Evolutionary conservation across 2,329 filamentous ascomycete genomes (phyloP).

Genomic region (Didymella keratinophila): DNA sequence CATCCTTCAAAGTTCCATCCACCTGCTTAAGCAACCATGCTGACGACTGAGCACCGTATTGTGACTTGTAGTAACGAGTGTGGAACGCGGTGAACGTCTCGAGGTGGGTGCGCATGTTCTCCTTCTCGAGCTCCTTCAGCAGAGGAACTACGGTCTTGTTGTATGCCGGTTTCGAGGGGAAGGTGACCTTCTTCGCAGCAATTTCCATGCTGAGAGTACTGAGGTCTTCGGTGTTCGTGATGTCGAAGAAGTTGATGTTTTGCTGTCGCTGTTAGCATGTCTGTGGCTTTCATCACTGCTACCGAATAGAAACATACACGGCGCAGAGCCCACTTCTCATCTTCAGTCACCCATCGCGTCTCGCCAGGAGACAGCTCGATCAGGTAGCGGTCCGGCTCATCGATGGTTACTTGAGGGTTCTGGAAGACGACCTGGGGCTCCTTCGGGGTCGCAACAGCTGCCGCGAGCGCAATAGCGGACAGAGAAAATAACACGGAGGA

Average conservation of each 20-base stretch:
- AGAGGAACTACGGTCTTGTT: constrained; percentile 73
- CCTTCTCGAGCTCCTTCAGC: constrained; percentile 73
- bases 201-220: constrained; percentile 55
- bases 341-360: constrained; percentile 87
- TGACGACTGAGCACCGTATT: constrained; percentile 82
- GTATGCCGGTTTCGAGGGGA: constrained; percentile 71
- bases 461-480: constrained; percentile 39
- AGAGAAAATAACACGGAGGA: constrained; percentile 45
- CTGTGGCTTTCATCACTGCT: background rate
- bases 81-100: constrained; percentile 81
- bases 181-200: constrained; percentile 60
- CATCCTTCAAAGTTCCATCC: constrained; percentile 71
- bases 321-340: constrained; percentile 92
- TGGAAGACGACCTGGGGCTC: constrained; percentile 42
- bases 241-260: constrained; percentile 91
- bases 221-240: constrained; percentile 76
- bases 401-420: constrained; percentile 37
- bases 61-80: constrained; percentile 82
- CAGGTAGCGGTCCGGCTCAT: constrained; percentile 57
- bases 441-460: constrained; percentile 38
- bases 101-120: constrained; percentile 78
- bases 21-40: constrained; percentile 85
- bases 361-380: constrained; percentile 87
- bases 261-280: constrained; percentile 59
- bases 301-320: constrained; percentile 64